Evolutionary conservation across 108 stramenopile species (phyloP).

Genomic region (Fragilariopsis cylindrus): DNA sequence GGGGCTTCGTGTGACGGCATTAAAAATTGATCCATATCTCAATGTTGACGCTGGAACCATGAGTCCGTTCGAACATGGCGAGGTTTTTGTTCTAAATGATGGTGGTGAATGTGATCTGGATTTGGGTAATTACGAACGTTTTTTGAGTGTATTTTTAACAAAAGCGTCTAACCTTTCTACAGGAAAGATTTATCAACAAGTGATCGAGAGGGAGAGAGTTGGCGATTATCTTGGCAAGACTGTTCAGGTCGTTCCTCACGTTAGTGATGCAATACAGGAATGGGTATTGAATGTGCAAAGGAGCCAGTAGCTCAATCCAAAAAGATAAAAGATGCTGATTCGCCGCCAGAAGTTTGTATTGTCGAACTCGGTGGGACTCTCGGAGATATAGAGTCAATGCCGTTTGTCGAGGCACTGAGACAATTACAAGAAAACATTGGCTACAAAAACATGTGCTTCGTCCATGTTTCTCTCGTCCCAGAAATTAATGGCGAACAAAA

Average conservation of each 20-base stretch:
- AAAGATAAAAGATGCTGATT: neutral
- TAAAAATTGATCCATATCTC: constrained; percentile 98
- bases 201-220: constrained; percentile 88
- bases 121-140: constrained; percentile 98
- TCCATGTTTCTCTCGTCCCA: constrained; percentile 96
- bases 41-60: constrained; percentile 98
- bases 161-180: constrained; percentile 93
- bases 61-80: constrained; percentile 95
- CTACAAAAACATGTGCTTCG: constrained; percentile 89
- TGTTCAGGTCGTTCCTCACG: constrained; percentile 93
- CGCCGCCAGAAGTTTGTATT: constrained; percentile 91
- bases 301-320: constrained; percentile 60
- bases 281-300: constrained; percentile 78
- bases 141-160: constrained; percentile 84
- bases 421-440: constrained; percentile 97
- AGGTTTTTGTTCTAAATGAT: constrained; percentile 93
- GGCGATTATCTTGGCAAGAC: constrained; percentile 99
- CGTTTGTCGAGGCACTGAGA: constrained; percentile 95
- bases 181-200: constrained; percentile 94
- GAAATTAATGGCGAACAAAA: constrained; percentile 93
- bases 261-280: constrained; percentile 86
- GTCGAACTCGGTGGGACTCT: constrained; percentile 99
- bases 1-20: constrained; percentile 90
- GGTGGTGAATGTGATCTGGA: constrained; percentile 98
- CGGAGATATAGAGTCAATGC: constrained; percentile 94